phyloP scores from a whole-genome alignment of 139 green algal genomes.

The Volvox reticuliferus region DNA sequence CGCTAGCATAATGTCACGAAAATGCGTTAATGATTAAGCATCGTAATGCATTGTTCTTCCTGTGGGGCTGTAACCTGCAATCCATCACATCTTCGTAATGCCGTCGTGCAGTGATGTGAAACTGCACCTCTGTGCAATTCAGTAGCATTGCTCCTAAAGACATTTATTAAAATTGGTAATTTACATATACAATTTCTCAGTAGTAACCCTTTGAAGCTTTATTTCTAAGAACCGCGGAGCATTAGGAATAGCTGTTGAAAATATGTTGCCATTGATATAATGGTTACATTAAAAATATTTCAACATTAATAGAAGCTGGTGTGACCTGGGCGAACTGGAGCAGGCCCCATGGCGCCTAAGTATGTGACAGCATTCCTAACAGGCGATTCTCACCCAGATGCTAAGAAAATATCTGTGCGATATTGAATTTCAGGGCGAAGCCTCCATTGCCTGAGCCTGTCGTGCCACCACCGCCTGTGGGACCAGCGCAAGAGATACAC shows the following conservation, averaged over 20 bases:
- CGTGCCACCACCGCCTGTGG: not conserved
- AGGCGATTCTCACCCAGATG: not conserved
- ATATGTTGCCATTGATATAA: not conserved
- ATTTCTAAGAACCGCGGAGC: conserved; percentile 11
- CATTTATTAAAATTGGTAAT: too few species aligned
- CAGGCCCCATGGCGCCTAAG: conserved; percentile 11
- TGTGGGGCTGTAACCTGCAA: too few species aligned
- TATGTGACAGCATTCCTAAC: not conserved
- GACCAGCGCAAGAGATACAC: conserved; percentile 27
- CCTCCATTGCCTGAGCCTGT: not conserved
- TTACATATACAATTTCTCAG: too few species aligned
- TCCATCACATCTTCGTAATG: too few species aligned
- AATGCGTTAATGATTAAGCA: too few species aligned
- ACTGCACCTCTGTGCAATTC: too few species aligned
- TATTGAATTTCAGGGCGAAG: conserved; percentile 17
- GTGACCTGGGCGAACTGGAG: not conserved
- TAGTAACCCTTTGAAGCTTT: not conserved
- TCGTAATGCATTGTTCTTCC: too few species aligned
- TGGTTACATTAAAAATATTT: not conserved
- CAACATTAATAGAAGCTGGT: not conserved
- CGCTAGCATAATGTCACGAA: too few species aligned
- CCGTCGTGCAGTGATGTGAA: too few species aligned
- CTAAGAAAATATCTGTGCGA: not conserved
- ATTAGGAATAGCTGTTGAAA: not conserved
- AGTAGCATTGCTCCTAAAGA: too few species aligned